Evolutionary conservation across 2,329 filamentous ascomycete species (phyloP).

Genomic region (Tothia fuscella): DNA sequence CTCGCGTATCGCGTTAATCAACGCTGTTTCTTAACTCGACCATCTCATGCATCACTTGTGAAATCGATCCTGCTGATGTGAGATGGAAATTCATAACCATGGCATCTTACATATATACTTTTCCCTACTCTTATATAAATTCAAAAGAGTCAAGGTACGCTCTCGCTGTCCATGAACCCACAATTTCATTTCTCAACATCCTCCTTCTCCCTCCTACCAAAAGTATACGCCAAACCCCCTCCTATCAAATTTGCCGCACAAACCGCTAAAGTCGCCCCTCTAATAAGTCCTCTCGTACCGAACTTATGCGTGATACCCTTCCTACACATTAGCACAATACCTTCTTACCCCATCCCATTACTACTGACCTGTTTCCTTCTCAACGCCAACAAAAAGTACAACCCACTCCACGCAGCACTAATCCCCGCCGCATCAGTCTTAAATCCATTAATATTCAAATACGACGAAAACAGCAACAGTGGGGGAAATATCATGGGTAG

Average conservation of each 20-base stretch:
- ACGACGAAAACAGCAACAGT: conserved; percentile 52
- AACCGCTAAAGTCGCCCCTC: conserved; percentile 39
- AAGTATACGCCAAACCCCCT: conserved; percentile 40
- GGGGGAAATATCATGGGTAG: conserved; percentile 58
- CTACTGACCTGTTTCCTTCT: conserved; percentile 37
- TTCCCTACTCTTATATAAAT: too few relatives aligned
- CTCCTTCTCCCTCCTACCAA: conserved; percentile 31
- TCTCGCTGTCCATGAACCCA: too few relatives aligned
- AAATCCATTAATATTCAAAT: conserved; percentile 51
- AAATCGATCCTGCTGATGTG: too few relatives aligned
- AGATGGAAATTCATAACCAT: too few relatives aligned
- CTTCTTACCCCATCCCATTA: conserved; percentile 1
- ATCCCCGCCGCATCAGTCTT: conserved; percentile 52
- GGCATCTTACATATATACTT: too few relatives aligned
- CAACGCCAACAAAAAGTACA: conserved; percentile 52
- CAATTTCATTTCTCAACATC: too few relatives aligned
- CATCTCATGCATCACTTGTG: too few relatives aligned
- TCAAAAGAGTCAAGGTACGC: too few relatives aligned
- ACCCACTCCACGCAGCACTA: conserved; percentile 51
- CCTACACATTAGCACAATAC: conserved; percentile 1
- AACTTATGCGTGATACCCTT: conserved; percentile 35
- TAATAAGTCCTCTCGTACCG: conserved; percentile 37
- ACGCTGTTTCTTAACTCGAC: too few relatives aligned
- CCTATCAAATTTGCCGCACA: conserved; percentile 39
- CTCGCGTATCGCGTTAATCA: too few relatives aligned